Base-by-base conservation (phyloP, 2,329 filamentous ascomycete species). In the Beauveria caledonica region DNA sequence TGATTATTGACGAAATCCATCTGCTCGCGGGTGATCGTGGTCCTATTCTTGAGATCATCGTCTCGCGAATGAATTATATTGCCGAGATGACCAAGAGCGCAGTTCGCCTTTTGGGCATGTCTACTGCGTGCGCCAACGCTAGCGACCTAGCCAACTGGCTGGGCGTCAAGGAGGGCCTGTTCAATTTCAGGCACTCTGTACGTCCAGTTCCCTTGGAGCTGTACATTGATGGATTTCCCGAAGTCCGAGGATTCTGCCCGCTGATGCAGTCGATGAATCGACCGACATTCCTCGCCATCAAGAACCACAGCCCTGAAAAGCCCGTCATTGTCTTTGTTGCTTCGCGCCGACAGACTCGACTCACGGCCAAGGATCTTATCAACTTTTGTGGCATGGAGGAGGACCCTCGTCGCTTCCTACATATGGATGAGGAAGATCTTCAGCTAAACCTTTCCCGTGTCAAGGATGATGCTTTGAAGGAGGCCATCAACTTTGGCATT, bases 211-310 rank as follows among this genome's bases (percentile, higher is more conserved):
- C 95, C 0, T 75, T 99, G 44, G 93, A 99, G 72, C 90, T 97
- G 48, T 99, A 90, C 73, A 99, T 99, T 66, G 94, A 99, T 71
- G 95, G 94, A 0, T 99, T 99, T 71, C 92, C 94, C 0, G 91
- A 97, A 69, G 88, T 94, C 66, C 85, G 93, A 62, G 94, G 94
- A 0, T 99, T 99, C 77, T 97, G 93, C 68, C 92, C 94, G 0
- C 76, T 99, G 65, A 99, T 99, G 94, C 93, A 97, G 74, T 96
- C 92, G 0, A 99, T 99, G 94, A 99, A 99, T 70, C 84, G 94
- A 7, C 94, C 94, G 2, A 97, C 94, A 0, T 99, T 97, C 74
- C 78, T 97, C 36, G 94, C 94, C 0, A 94, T 99, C 73, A 97
- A 99, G 73, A 91, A 87, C 11, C 95, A 99, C 74, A 97, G 92